Evolutionary conservation across 306 rosid genomes (phyloP).

Genomic region (Corylus heterophylla): DNA sequence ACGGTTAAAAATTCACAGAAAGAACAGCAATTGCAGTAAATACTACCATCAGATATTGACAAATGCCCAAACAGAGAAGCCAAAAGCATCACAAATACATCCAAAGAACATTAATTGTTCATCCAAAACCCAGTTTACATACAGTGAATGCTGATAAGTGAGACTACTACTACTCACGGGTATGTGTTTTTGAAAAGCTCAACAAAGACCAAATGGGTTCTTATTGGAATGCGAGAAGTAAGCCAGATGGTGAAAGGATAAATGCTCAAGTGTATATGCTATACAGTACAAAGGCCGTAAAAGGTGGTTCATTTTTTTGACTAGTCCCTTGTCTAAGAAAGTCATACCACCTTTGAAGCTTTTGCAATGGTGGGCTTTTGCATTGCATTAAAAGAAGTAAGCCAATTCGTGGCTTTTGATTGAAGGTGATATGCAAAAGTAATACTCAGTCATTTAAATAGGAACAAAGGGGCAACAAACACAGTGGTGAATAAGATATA

Average conservation of each 20-base stretch:
- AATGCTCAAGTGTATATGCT: slow-evolving; percentile 29
- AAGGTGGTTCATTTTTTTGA: slow-evolving; percentile 32
- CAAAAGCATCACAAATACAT: slow-evolving; percentile 32
- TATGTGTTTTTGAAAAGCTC: slow-evolving; percentile 31
- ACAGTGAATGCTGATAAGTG: slow-evolving; percentile 27
- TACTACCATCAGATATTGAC: slow-evolving; percentile 51
- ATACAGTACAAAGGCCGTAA: slow-evolving; percentile 35
- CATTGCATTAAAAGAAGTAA: slow-evolving; percentile 77
- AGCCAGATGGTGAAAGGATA: slow-evolving; percentile 19
- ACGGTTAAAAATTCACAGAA: slow-evolving; percentile 52
- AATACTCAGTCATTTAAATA: slow-evolving; percentile 36
- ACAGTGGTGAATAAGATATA: slow-evolving; percentile 36
- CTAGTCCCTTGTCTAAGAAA: slow-evolving; percentile 47
- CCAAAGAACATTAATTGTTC: slow-evolving; percentile 62
- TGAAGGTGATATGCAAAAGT: slow-evolving; percentile 42
- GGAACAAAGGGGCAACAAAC: slow-evolving; percentile 33
- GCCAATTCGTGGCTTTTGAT: slow-evolving; percentile 52
- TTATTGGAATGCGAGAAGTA: slow-evolving; percentile 24
- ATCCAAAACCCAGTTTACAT: slow-evolving; percentile 16
- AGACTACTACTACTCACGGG: slow-evolving; percentile 61
- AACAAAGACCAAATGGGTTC: slow-evolving; percentile 36
- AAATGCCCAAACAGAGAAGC: slow-evolving; percentile 30
- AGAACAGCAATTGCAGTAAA: slow-evolving; percentile 55
- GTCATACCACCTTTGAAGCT: slow-evolving; percentile 52
- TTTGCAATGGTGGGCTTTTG: slow-evolving; percentile 65